A percentile compares a stretch with the other conserved stretches of the same genome.
phyloP scores from a whole-genome alignment of 176 grass and related monocot species.

The Phoenix roebelenii region DNA sequence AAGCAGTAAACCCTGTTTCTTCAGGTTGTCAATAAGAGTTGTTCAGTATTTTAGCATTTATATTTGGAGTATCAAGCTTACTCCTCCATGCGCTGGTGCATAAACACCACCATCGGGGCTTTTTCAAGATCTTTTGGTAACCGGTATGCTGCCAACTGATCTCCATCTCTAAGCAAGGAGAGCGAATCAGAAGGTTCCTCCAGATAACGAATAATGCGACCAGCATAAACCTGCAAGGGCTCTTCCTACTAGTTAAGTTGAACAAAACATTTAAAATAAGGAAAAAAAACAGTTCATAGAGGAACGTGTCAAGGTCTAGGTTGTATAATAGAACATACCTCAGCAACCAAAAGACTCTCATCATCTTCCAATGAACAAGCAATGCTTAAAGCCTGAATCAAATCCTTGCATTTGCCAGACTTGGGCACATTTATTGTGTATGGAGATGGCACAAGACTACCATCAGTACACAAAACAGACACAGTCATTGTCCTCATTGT shows the following conservation, averaged over 20 bases:
- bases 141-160: conserved; percentile 68
- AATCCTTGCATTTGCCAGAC: conserved; percentile 63
- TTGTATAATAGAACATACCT: conserved; percentile 39
- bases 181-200: conserved; percentile 83
- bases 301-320: neutral
- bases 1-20: too few species aligned
- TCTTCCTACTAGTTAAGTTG: too few species aligned
- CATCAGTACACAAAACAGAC: conserved; percentile 84
- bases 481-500: conserved; percentile 74
- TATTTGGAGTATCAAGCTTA: conserved; percentile 26
- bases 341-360: conserved; percentile 67
- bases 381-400: conserved; percentile 63
- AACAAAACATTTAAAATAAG: neutral
- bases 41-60: too few species aligned
- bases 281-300: neutral
- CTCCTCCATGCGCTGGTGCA: conserved; percentile 62
- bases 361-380: conserved; percentile 68
- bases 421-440: conserved; percentile 79
- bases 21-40: too few species aligned
- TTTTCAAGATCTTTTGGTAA: conserved; percentile 56
- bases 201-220: conserved; percentile 65
- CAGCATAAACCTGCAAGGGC: conserved; percentile 61
- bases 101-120: conserved; percentile 60
- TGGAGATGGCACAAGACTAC: conserved; percentile 34
- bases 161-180: conserved; percentile 78